Evolutionary conservation across 23 red algal species (phyloP), one percentile per base, ranked within the genome.

Genomic region (Agarophyton chilense): DNA sequence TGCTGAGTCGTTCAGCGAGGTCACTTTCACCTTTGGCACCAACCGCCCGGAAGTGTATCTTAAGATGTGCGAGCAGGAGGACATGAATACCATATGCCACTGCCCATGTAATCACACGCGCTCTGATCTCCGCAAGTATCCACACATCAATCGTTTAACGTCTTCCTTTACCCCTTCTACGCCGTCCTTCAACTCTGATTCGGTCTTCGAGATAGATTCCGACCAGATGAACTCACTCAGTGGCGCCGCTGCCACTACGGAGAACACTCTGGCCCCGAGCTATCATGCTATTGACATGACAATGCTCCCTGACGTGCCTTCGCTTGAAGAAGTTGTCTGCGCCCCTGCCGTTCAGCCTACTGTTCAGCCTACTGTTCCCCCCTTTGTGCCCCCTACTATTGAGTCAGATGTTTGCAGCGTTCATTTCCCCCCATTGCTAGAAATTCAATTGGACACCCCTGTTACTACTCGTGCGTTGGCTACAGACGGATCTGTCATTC

Each of bases 31-130:
- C 9, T 78, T 78, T 47, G 74, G 74, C 29, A 78, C 74, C 32
- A 46, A 78, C 46, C 46, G 52, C 16, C 74, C 74, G 9, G 74
- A 78, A 55, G 74, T 78, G 33, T 78, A 78, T 25, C 74, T 78
- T 46, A 78, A 54, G 4, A 78, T 78, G 74, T 50, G 41, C 44
- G 49, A 78, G 55, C 46, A 17, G n/a, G 10, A 39, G 31, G 28
- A 78, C n/a, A 31, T 34, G 46, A 24, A 78, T 7, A 78, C 47
- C 26, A 52, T 78, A 7, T 72, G 65, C 14, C 65, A 72, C 35
- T 72, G 65, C 14, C 16, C 65, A 21, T 72, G 65, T 34, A 72
- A 72, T 44, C 65, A 72, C 29, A 40, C 40, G 65, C 1, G 36
- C 10, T 1, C 34, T 42, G 35, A 72, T 1, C 65, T 72, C 34